A percentile compares a stretch with the other conserved stretches of the same genome.
phyloP scores from a whole-genome alignment of 495 filamentous ascomycete genomes.

The Penicillium paradoxum region DNA sequence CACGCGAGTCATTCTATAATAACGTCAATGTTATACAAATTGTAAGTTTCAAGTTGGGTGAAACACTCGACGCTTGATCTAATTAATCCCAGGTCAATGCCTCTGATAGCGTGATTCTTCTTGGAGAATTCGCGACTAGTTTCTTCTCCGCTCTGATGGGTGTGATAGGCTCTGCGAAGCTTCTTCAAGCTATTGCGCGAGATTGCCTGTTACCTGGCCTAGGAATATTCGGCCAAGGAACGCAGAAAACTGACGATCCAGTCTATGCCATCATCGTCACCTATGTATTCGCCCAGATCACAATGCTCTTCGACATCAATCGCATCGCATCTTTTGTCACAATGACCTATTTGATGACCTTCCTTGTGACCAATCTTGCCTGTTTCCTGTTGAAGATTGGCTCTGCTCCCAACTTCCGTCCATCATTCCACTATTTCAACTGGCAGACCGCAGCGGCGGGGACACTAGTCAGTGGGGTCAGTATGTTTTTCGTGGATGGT shows the following conservation, averaged over 20 bases:
- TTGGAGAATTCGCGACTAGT: slow-evolving; percentile 75
- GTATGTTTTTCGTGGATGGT: slow-evolving; percentile 89
- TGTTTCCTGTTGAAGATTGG: slow-evolving; percentile 85
- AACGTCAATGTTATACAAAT: slow-evolving; percentile 77
- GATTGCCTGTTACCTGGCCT: slow-evolving; percentile 77
- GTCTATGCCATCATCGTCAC: slow-evolving; percentile 73
- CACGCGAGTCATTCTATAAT: slow-evolving; percentile 65
- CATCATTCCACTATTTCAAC: slow-evolving; percentile 83
- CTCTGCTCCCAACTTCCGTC: slow-evolving; percentile 89
- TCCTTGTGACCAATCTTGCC: slow-evolving; percentile 66
- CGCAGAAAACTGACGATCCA: slow-evolving; percentile 69
- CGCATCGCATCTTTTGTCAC: slow-evolving; percentile 84
- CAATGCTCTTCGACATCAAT: slow-evolving; percentile 81
- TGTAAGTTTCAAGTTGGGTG: slow-evolving; percentile 30
- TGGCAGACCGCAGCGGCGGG: slow-evolving; percentile 77
- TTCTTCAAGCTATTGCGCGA: slow-evolving; percentile 77
- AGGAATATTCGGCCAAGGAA: slow-evolving; percentile 70
- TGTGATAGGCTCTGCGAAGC: slow-evolving; percentile 81
- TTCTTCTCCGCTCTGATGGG: slow-evolving; percentile 88
- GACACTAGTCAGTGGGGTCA: slow-evolving; percentile 65
- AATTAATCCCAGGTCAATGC: slow-evolving; percentile 52
- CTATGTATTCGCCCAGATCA: slow-evolving; percentile 69
- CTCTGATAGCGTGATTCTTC: slow-evolving; percentile 65
- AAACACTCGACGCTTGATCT: background rate
- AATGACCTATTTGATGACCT: slow-evolving; percentile 78